Evolutionary conservation across 805 yeast genomes (phyloP).

Genomic region (Geotrichum ghanense): DNA sequence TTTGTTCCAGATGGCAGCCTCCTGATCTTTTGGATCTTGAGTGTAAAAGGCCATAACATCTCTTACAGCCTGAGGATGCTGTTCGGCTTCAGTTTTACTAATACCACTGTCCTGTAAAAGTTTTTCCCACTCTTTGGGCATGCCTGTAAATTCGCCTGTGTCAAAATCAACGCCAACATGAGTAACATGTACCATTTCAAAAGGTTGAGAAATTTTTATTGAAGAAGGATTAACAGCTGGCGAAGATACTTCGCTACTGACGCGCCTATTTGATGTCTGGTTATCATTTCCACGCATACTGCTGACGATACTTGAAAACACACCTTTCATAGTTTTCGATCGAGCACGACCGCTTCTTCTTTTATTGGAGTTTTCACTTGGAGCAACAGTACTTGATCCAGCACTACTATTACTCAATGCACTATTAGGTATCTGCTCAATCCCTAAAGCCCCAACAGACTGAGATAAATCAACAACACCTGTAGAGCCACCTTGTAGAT

Average conservation of each 20-base stretch:
- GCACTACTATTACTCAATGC: slow-evolving; percentile 3
- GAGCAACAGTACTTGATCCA: slow-evolving; percentile 4
- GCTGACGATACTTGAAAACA: slow-evolving; percentile 16
- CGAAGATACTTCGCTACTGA: slow-evolving; percentile 1
- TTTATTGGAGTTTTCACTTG: slow-evolving; percentile 1
- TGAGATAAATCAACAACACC: slow-evolving; percentile 1
- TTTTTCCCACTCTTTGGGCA: slow-evolving; percentile 89
- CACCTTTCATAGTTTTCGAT: slow-evolving; percentile 13
- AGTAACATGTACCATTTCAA: slow-evolving; percentile 82
- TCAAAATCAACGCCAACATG: slow-evolving; percentile 84
- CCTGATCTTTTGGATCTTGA: slow-evolving; percentile 18
- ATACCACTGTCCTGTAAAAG: slow-evolving; percentile 80
- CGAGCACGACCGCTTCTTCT: slow-evolving; percentile 4
- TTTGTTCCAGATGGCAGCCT: slow-evolving; percentile 20
- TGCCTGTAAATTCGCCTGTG: slow-evolving; percentile 80
- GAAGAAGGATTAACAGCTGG: slow-evolving; percentile 6
- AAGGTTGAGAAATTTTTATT: slow-evolving; percentile 74
- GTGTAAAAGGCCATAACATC: slow-evolving; percentile 76
- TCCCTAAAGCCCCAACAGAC: not conserved
- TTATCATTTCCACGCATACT: slow-evolving; percentile 10
- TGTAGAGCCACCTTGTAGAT: not conserved
- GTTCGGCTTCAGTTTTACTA: slow-evolving; percentile 73
- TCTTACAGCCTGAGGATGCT: slow-evolving; percentile 89
- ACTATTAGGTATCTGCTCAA: slow-evolving; percentile 3
- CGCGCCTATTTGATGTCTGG: slow-evolving; percentile 2